A percentile compares a stretch with the other conserved stretches of the same genome.
phyloP scores from a whole-genome alignment of 2,329 filamentous ascomycete species.

The Simplicillium sp. region DNA sequence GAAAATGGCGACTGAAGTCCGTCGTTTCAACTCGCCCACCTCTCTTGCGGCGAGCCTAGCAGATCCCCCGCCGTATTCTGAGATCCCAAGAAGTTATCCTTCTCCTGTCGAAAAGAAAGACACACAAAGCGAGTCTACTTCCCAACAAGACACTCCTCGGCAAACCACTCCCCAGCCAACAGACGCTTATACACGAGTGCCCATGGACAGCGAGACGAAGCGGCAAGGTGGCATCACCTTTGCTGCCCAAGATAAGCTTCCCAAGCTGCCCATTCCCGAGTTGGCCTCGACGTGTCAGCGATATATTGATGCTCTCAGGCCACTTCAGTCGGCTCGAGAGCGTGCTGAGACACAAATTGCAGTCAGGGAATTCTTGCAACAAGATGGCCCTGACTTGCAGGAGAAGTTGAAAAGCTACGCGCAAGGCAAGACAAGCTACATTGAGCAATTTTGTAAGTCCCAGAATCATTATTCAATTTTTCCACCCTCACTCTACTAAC shows the following conservation, averaged over 20 bases:
- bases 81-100: constrained; percentile 29
- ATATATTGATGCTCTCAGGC: constrained; percentile 71
- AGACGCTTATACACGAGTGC: constrained; percentile 25
- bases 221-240: constrained; percentile 74
- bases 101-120: constrained; percentile 17
- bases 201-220: constrained; percentile 44
- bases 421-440: constrained; percentile 85
- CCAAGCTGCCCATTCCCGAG: constrained; percentile 88
- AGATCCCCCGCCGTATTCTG: constrained; percentile 19
- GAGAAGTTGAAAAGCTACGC: constrained; percentile 88
- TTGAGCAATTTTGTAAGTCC: constrained; percentile 91
- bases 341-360: constrained; percentile 74
- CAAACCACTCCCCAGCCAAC: constrained; percentile 10
- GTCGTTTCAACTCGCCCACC: constrained; percentile 50
- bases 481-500: neutral
- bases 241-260: constrained; percentile 76
- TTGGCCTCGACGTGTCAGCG: constrained; percentile 68
- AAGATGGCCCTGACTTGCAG: constrained; percentile 76
- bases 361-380: constrained; percentile 71
- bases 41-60: constrained; percentile 64
- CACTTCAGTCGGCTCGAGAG: constrained; percentile 72
- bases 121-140: neutral
- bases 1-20: constrained; percentile 26
- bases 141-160: neutral
- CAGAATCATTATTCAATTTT: neutral